Evolutionary conservation across 768 basidiomycete species (phyloP), one percentile per base, ranked within the genome.

Genomic region (Leccinum longicurvipes): DNA sequence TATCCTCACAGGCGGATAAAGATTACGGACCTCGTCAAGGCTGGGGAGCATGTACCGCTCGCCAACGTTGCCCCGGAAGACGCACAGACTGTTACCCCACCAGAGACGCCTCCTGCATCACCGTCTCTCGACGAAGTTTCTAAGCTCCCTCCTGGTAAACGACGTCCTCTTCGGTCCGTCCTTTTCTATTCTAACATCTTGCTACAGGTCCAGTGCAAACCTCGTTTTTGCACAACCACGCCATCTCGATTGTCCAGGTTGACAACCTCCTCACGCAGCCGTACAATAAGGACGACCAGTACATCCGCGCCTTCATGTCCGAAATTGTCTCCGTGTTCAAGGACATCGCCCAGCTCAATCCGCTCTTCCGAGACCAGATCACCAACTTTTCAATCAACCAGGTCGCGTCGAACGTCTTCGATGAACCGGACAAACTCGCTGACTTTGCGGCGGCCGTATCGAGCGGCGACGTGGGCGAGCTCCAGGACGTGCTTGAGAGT

Each of bases 301-400:
- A 95, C 71, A 87, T 96, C 63, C 89, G 93, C 25, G 96, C 96
- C 4, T 91, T 97, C 73, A 95, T 93, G 84, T 87, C 88, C 42
- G 96, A 98, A 73, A 93, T 98, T 57, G 89, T 98, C 61, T 88
- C 90, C 45, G 93, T 95, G 36, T 98, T 98, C 83, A 98, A 98
- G 77, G 95, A 98, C 67, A 97, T 98, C 57, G 95, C 95, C 0
- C 92, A 95, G 70, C 82, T 98, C 42, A 96, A 97, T 72, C 94
- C 94, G 2, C 84, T 98, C 61, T 98, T 98, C 86, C 89, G 95
- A 42, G 96, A 98, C 76, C 95, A 98, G 68, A 96, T 98, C 62
- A 93, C 94, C 59, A 93, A 93, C 70, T 97, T 97, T 72, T 90
- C 90, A 15, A 93, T 96, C 72, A 89, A 89, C 68, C 93, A 96